phyloP scores from a whole-genome alignment of 2,329 filamentous ascomycete genomes.

The Furcasterigmium furcatum region DNA sequence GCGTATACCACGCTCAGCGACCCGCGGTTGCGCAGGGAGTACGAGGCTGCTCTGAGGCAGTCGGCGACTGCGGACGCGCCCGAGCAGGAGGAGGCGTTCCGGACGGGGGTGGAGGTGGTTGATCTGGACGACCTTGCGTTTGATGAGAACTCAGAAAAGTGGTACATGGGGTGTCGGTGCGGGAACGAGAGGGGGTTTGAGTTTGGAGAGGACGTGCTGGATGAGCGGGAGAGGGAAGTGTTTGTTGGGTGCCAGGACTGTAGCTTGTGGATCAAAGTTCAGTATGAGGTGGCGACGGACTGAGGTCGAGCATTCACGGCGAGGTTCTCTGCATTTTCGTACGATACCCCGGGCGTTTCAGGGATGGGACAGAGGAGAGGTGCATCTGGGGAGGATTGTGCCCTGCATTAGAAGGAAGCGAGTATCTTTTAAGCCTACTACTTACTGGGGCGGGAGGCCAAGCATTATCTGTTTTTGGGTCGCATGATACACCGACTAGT shows the following conservation, averaged over 20 bases:
- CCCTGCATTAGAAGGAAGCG: too few species aligned
- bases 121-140: slow-evolving; percentile 63
- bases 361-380: too few species aligned
- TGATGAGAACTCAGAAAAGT: slow-evolving; percentile 44
- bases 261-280: slow-evolving; percentile 63
- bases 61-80: slow-evolving; percentile 6
- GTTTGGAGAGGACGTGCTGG: slow-evolving; percentile 56
- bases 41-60: slow-evolving; percentile 35
- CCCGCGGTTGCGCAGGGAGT: slow-evolving; percentile 43
- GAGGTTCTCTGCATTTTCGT: slow-evolving; percentile 2
- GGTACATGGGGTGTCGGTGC: slow-evolving; percentile 60
- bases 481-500: too few species aligned
- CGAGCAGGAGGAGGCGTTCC: slow-evolving; percentile 31
- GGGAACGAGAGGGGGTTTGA: slow-evolving; percentile 60
- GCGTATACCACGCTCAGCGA: slow-evolving; percentile 57
- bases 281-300: slow-evolving; percentile 55
- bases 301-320: slow-evolving; percentile 7
- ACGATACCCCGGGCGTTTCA: background rate
- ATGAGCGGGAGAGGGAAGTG: slow-evolving; percentile 57
- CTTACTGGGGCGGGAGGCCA: too few species aligned
- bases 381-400: too few species aligned
- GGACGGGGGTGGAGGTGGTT: slow-evolving; percentile 59
- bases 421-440: too few species aligned
- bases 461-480: too few species aligned
- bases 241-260: slow-evolving; percentile 65